These are phyloP conservation scores for Podaxis carcinomalis DNA, from an alignment of 768 basidiomycete genomes.

Conservation along the genomic window DNA sequence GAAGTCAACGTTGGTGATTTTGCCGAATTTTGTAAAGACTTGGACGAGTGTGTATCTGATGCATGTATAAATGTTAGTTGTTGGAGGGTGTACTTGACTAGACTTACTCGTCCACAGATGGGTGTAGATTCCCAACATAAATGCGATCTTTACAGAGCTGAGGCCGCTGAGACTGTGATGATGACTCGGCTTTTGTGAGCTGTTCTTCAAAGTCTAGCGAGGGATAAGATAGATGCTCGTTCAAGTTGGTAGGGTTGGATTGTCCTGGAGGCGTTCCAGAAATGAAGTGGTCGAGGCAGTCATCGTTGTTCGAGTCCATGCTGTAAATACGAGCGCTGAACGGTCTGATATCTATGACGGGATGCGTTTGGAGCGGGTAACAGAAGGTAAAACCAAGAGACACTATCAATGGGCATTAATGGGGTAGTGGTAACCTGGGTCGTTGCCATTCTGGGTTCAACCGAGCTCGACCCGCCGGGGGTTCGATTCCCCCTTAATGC, in stretches of 20 bases:
- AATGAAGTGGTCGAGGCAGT: constrained; percentile 7
- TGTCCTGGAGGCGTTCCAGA: not conserved
- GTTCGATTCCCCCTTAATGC: constrained; percentile 88
- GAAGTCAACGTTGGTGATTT: constrained; percentile 89
- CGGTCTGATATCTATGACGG: not conserved
- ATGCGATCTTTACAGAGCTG: constrained; percentile 63
- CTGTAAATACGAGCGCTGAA: not conserved
- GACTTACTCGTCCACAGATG: constrained; percentile 80
- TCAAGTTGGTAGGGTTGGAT: not conserved
- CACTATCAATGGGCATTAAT: constrained; percentile 6
- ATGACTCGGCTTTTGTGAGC: not conserved
- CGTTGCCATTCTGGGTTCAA: constrained; percentile 14
- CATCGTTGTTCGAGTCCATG: constrained; percentile 9
- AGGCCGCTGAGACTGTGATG: not conserved
- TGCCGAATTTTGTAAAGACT: constrained; percentile 88
- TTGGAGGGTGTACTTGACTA: not conserved
- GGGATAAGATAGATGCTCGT: constrained; percentile 8
- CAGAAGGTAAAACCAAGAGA: not conserved
- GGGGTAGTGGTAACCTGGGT: constrained; percentile 20
- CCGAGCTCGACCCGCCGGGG: constrained; percentile 71
- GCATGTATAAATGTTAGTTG: not conserved
- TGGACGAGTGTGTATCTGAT: constrained; percentile 82
- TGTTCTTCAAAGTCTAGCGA: not conserved
- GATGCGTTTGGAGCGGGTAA: not conserved
- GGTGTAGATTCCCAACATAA: constrained; percentile 87